Evolutionary conservation across 2,329 filamentous ascomycete genomes (phyloP), one percentile per base, ranked within the genome.

Genomic region (Gaeumannomyces tritici): DNA sequence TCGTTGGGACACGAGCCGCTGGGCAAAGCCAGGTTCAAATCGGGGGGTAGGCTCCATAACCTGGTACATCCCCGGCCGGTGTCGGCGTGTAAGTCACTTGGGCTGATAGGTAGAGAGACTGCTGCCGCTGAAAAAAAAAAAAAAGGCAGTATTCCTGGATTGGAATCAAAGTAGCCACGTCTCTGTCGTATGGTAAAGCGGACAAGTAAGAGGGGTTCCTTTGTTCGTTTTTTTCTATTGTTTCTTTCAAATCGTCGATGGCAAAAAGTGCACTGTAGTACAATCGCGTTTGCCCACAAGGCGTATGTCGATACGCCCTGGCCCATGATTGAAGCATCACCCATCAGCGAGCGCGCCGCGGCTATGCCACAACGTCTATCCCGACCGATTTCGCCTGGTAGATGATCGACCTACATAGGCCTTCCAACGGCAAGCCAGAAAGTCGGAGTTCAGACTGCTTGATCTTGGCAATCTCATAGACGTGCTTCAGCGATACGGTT

Each of bases 391-490:
- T 90, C 63, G 88, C 87, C 75, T 90, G 88, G 67, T 80, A 87
- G 67, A 93, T 90, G 64, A 93, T 80, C 62, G 86, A 85, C 75
- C 83, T 87, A 77, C 89, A 91, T 31, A 93, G 71, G 1, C 88
- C 87, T 73, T 91, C 81, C 61, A 93, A 75, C 59, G 84, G 82
- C 69, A 91, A 73, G 2, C 89, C 90, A 2, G 89, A 91, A 65
- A 93, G 75, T 63, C 90, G 82, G 65, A 87, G 77, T 76, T 95
- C 90, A 61, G 83, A 79, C 68, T 91, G 89, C 83, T 99, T 99
- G 72, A 99, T 96, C 81, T 91, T 93, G 67, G 95, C 95, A 75
- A 99, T 98, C 79, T 98, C 93, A 77, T 92, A 98, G 27, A 99
- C 80, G 77, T 99, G 95, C 81, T 99, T 99, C 71, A 99, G 78